Evolutionary conservation across 2,329 filamentous ascomycete genomes (phyloP).

Genomic region (Fusarium virguliforme): DNA sequence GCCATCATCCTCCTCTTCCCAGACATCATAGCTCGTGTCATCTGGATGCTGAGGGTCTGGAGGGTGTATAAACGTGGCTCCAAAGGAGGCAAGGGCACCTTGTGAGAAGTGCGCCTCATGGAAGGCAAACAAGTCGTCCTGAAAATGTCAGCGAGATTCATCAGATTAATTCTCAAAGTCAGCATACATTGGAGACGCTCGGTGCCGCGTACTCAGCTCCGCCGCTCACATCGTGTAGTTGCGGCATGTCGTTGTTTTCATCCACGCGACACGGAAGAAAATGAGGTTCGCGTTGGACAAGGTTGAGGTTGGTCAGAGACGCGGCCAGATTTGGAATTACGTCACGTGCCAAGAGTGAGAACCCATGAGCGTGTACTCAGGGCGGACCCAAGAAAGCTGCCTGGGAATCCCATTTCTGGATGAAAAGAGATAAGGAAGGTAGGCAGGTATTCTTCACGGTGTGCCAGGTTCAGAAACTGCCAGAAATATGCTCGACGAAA

Average conservation of each 20-base stretch:
- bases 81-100: constrained; percentile 64
- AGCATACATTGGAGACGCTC: constrained; percentile 51
- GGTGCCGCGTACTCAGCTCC: constrained; percentile 39
- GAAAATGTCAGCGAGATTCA: constrained; percentile 42
- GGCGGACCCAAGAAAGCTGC: constrained; percentile 5
- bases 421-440: background rate
- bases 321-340: constrained; percentile 30
- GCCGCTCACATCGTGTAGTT: constrained; percentile 34
- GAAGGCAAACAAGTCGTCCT: constrained; percentile 75
- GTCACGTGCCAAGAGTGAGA: constrained; percentile 44
- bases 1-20: constrained; percentile 75
- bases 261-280: constrained; percentile 19
- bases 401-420: background rate
- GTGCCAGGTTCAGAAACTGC: background rate
- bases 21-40: constrained; percentile 54
- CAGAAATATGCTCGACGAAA: background rate
- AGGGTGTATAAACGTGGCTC: constrained; percentile 62
- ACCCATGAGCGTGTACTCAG: constrained; percentile 20
- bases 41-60: constrained; percentile 48
- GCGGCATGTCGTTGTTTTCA: constrained; percentile 43
- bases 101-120: constrained; percentile 73
- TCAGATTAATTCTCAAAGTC: background rate
- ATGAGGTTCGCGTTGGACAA: constrained; percentile 26
- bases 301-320: constrained; percentile 40
- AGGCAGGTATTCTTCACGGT: background rate